Evolutionary conservation across 768 basidiomycete species (phyloP).

Genomic region (Trametes villosa): DNA sequence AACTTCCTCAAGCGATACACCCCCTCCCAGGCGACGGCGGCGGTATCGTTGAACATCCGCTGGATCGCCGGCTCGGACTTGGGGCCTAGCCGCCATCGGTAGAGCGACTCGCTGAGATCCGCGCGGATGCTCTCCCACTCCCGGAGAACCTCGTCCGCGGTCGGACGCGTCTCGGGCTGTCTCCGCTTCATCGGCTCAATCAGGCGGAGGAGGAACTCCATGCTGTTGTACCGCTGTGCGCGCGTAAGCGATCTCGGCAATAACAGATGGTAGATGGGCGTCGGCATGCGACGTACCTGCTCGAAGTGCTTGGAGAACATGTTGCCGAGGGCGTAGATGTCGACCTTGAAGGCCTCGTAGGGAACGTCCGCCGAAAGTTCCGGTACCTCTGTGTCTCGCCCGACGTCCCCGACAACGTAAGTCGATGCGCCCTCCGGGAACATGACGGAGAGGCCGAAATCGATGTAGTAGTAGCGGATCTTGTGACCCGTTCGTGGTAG

Average conservation of each 20-base stretch:
- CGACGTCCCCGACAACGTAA: constrained; percentile 19
- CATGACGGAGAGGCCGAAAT: constrained; percentile 27
- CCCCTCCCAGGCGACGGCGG: not conserved
- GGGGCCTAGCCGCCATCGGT: no score
- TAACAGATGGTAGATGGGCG: not conserved
- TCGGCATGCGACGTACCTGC: not conserved
- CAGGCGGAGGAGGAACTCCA: constrained; percentile 19
- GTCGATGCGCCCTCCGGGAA: constrained; percentile 18
- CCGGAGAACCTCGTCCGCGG: constrained; percentile 7
- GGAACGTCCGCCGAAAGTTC: constrained; percentile 26
- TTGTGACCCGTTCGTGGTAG: constrained; percentile 39
- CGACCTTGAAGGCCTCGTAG: constrained; percentile 31
- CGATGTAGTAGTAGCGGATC: constrained; percentile 36
- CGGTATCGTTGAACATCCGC: not conserved
- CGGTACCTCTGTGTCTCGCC: constrained; percentile 28
- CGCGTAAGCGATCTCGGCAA: not conserved
- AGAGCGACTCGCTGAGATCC: not conserved
- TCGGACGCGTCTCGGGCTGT: constrained; percentile 14
- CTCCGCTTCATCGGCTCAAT: constrained; percentile 18
- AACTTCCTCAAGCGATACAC: not conserved
- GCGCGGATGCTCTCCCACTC: constrained; percentile 11
- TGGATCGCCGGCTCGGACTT: not conserved
- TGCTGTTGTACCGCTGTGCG: constrained; percentile 13
- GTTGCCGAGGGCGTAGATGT: constrained; percentile 29
- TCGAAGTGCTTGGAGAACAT: constrained; percentile 25